Conservation (phyloP, 2,329 filamentous ascomycete genomes). For the Phaeosphaeria sp. region DNA sequence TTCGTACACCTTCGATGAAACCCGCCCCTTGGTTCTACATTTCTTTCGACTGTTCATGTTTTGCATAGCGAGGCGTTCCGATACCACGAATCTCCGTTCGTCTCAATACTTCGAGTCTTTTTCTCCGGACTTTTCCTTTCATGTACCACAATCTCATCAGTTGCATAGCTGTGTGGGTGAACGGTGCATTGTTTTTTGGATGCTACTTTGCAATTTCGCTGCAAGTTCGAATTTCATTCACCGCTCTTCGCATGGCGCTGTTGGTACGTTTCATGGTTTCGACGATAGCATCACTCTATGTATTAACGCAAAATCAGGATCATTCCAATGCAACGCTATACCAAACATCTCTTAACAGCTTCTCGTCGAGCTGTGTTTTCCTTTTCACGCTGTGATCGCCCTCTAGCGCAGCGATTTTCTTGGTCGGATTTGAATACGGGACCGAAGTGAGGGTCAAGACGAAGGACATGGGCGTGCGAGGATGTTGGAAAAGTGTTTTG, state of each 20-base stretch:
- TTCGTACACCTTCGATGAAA: background rate
- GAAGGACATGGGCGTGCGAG: background rate
- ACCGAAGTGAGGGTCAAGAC: background rate
- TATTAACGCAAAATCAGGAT: background rate
- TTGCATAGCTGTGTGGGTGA: conserved; percentile 17
- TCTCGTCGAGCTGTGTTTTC: background rate
- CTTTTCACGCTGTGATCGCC: background rate
- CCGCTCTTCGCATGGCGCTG: background rate
- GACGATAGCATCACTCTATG: background rate
- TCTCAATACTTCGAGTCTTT: conserved; percentile 11
- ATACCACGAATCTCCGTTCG: conserved; percentile 35
- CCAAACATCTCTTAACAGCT: background rate
- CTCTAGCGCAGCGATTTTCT: background rate
- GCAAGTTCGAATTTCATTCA: background rate
- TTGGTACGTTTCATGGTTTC: background rate
- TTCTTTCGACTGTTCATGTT: conserved; percentile 12
- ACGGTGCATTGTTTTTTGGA: background rate
- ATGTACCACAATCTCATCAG: conserved; percentile 28
- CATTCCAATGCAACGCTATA: background rate
- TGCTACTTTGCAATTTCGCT: background rate
- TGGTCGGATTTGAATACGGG: background rate
- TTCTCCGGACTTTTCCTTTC: conserved; percentile 10
- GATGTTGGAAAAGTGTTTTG: conserved; percentile 8
- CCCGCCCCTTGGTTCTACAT: background rate
- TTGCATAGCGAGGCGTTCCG: conserved; percentile 50